phyloP scores from a whole-genome alignment of 129 eudicot genomes.

The Solidago caesia region DNA sequence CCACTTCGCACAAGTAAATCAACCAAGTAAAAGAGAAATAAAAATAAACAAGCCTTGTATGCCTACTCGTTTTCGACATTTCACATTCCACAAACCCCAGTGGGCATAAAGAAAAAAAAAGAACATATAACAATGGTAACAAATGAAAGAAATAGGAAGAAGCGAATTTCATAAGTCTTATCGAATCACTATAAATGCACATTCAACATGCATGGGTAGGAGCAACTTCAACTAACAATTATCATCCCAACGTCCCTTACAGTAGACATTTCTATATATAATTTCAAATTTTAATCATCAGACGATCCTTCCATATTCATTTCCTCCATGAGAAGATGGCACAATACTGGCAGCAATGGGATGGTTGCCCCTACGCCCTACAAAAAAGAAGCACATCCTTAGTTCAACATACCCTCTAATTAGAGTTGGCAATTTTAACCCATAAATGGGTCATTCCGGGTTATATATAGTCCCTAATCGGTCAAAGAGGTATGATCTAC shows the following conservation, averaged over 20 bases:
- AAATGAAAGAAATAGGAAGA: constrained; percentile 27
- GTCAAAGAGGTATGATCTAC: too few relatives aligned
- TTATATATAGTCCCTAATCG: too few relatives aligned
- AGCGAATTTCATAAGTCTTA: constrained; percentile 31
- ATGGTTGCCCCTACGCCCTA: constrained; percentile 76
- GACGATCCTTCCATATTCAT: constrained; percentile 63
- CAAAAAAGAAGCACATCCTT: constrained; percentile 10
- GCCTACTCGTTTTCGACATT: constrained; percentile 25
- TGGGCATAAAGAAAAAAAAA: not conserved
- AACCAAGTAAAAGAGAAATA: not conserved
- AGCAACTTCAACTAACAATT: constrained; percentile 38
- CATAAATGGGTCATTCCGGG: not conserved
- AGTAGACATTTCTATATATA: constrained; percentile 25
- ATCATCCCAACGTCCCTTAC: constrained; percentile 24
- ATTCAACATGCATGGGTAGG: constrained; percentile 15
- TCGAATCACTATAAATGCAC: constrained; percentile 37
- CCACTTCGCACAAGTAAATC: constrained; percentile 10
- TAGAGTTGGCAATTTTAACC: not conserved
- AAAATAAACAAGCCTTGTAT: constrained; percentile 7
- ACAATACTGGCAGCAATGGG: constrained; percentile 52
- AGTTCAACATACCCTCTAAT: not conserved
- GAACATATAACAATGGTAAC: constrained; percentile 27
- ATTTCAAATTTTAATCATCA: constrained; percentile 33
- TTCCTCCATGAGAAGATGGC: constrained; percentile 70
- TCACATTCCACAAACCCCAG: constrained; percentile 12